These are phyloP conservation scores for Peniophora sp. DNA, from an alignment of 1,284 basidiomycete species.

Conservation along the genomic window DNA sequence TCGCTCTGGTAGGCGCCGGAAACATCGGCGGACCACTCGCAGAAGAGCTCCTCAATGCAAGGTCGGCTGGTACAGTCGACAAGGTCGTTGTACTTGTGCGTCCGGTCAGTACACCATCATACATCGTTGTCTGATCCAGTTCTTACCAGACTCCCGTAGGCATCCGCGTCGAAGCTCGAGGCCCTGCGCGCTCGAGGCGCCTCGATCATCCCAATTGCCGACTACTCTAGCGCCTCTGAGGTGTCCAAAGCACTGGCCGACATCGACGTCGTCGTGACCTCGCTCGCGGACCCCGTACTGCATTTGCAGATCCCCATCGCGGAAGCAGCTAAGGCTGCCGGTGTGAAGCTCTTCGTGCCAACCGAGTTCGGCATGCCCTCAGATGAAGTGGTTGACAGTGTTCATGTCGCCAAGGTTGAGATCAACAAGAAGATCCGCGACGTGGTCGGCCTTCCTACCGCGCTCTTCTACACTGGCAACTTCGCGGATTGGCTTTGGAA, in stretches of 20 bases:
- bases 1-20: slow-evolving; percentile 8
- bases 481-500: slow-evolving; percentile 6
- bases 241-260: not conserved
- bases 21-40: slow-evolving; percentile 5
- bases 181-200: slow-evolving; percentile 8
- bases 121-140: no score
- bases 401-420: not conserved
- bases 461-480: slow-evolving; percentile 9
- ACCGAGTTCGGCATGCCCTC: slow-evolving; percentile 26
- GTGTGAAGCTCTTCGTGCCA: slow-evolving; percentile 30
- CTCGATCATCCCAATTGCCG: slow-evolving; percentile 10
- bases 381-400: not conserved
- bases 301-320: slow-evolving; percentile 16
- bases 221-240: not conserved
- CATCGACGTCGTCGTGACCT: not conserved
- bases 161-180: slow-evolving; percentile 1
- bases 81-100: slow-evolving; percentile 10
- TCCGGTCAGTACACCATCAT: slow-evolving; percentile 2
- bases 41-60: slow-evolving; percentile 8
- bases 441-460: slow-evolving; percentile 10
- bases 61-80: slow-evolving; percentile 5
- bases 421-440: slow-evolving; percentile 5
- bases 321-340: slow-evolving; percentile 27
- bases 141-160: slow-evolving; percentile 5
- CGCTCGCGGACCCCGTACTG: not conserved